phyloP scores from a whole-genome alignment of 768 basidiomycete species.

The Gymnopilus junonius region DNA sequence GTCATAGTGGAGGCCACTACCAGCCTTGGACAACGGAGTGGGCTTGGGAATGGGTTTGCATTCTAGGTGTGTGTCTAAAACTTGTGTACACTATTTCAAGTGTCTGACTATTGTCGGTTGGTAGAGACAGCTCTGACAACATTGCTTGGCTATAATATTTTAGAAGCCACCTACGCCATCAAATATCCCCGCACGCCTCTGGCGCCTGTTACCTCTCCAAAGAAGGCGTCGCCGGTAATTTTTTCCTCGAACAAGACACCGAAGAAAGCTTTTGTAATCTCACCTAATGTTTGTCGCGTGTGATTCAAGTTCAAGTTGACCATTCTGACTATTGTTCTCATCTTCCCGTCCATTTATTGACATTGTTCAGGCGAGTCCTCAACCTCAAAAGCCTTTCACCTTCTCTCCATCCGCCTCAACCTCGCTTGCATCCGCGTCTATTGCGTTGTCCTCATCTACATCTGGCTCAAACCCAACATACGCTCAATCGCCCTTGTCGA shows the following conservation, averaged over 20 bases:
- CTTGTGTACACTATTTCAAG: background rate
- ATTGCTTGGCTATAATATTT: slow-evolving; percentile 43
- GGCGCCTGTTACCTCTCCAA: slow-evolving; percentile 38
- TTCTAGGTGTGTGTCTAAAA: slow-evolving; percentile 36
- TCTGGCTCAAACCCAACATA: slow-evolving; percentile 22
- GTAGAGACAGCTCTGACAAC: slow-evolving; percentile 38
- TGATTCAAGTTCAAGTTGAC: background rate
- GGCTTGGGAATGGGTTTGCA: slow-evolving; percentile 43
- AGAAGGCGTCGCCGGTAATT: slow-evolving; percentile 25
- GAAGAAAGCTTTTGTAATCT: slow-evolving; percentile 41
- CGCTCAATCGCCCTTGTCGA: slow-evolving; percentile 43
- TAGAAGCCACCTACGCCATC: slow-evolving; percentile 44
- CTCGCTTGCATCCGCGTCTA: slow-evolving; percentile 32
- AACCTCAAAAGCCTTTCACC: slow-evolving; percentile 47
- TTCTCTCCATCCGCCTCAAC: slow-evolving; percentile 33
- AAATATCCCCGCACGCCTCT: slow-evolving; percentile 46
- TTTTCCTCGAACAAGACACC: slow-evolving; percentile 32
- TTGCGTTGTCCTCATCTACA: slow-evolving; percentile 13
- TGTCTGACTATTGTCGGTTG: background rate
- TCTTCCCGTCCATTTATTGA: background rate
- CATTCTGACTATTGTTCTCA: background rate
- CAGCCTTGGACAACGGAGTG: slow-evolving; percentile 38
- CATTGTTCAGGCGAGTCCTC: slow-evolving; percentile 39
- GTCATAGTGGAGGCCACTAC: slow-evolving; percentile 27
- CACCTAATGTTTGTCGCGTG: slow-evolving; percentile 38